Conservation (phyloP, 106 monocot species). For the Dendrobium officinale region DNA sequence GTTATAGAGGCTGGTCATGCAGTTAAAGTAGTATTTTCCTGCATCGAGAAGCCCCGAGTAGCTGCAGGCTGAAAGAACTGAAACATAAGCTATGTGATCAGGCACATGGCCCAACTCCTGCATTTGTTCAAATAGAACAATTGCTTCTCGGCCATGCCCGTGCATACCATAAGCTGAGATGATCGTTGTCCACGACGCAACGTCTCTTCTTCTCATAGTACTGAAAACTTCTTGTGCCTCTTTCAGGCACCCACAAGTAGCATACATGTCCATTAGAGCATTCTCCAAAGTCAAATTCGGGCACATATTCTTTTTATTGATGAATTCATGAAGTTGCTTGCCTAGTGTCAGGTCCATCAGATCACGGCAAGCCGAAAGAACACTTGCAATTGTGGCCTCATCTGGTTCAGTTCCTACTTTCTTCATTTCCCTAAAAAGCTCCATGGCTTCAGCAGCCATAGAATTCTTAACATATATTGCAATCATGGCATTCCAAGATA, state of each 20-base stretch:
- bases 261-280: constrained; percentile 83
- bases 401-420: constrained; percentile 45
- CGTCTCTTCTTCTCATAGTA: constrained; percentile 47
- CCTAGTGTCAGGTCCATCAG: constrained; percentile 58
- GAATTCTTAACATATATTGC: constrained; percentile 56
- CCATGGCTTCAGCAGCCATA: constrained; percentile 47
- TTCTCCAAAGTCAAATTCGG: constrained; percentile 76
- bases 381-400: constrained; percentile 54
- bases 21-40: constrained; percentile 49
- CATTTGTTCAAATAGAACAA: constrained; percentile 71
- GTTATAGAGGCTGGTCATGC: constrained; percentile 40
- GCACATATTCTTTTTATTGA: constrained; percentile 36
- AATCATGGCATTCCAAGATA: constrained; percentile 94
- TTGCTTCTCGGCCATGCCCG: constrained; percentile 52
- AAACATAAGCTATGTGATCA: constrained; percentile 70
- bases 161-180: constrained; percentile 83
- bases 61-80: constrained; percentile 77
- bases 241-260: constrained; percentile 59
- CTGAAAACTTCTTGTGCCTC: constrained; percentile 66
- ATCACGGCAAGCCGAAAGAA: constrained; percentile 72
- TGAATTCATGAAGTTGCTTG: constrained; percentile 37
- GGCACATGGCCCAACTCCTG: constrained; percentile 42
- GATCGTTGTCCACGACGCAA: constrained; percentile 80
- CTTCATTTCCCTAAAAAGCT: constrained; percentile 59
- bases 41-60: constrained; percentile 50